Evolutionary conservation across 768 basidiomycete species (phyloP), one percentile per base, ranked within the genome.

Genomic region (Mycena metata): DNA sequence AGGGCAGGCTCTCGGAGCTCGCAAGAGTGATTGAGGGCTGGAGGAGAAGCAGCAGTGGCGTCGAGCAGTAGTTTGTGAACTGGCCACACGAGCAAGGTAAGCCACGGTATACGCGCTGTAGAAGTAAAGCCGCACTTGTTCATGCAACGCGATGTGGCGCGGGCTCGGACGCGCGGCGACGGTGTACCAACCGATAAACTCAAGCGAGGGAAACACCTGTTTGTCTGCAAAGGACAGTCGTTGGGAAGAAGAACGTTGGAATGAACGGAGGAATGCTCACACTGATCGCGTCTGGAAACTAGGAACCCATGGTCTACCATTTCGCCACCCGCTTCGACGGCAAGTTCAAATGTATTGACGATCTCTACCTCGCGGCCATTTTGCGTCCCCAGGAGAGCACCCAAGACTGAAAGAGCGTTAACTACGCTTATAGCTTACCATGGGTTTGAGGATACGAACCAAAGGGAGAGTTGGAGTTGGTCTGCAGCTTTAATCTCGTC

Each of bases 141-240:
- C 90, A 76, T 98, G 95, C 19, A 99, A 85, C 2, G 87, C 84
- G 50, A 95, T 90, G 74, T 99, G 96, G 21, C 82, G 83, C n/a
- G 86, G 74, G 1, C 90, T 90, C 0, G 95, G 95, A 13, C 83
- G 82, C n/a, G 86, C 77, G 17, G 95, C 91, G 49, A 96, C 90
- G 0, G 93, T 94, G 80, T 99, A 99, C 98, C 98, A 99, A 10
- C 98, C 98, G 57, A 99, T 93, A 76, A 99, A 91, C 76, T 99
- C 98, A 39, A 99, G 86, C 0, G 96, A 96, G 13, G 98, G 98
- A 79, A 99, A 99, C 23, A 99, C 97, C 81, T 98, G 96, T 79
- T 97, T 97, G 85, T 96, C 97, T 99, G 78, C 49, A 72, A 56
- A 51, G 26, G 30, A 47, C n/a, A n/a, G 57, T 59, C 61, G 54